Evolutionary conservation across 768 basidiomycete genomes (phyloP).

Genomic region (Pisolithus sp.): DNA sequence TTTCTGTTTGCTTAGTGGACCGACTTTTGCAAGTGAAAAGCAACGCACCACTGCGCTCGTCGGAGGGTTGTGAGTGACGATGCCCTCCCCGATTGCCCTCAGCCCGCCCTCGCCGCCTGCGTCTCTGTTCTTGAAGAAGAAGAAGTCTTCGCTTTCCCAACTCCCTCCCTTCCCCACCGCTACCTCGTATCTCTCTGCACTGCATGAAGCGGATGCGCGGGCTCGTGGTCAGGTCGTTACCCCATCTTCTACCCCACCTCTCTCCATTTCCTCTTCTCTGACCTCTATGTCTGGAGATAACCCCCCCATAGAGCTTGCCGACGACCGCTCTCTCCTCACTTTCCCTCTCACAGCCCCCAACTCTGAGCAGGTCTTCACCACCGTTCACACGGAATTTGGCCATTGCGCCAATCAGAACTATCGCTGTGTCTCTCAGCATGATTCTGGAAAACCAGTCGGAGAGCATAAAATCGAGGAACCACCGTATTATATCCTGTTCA

Average conservation of each 20-base stretch:
- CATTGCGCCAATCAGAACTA: conserved; percentile 76
- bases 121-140: conserved; percentile 57
- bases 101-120: conserved; percentile 42
- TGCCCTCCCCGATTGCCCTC: conserved; percentile 63
- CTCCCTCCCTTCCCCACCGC: conserved; percentile 43
- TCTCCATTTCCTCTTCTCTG: conserved; percentile 68
- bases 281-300: conserved; percentile 67
- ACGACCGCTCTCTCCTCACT: conserved; percentile 50
- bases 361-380: conserved; percentile 71
- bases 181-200: conserved; percentile 53
- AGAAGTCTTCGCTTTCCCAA: conserved; percentile 30
- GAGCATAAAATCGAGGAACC: conserved; percentile 73
- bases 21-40: background rate
- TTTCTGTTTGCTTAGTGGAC: too few species aligned
- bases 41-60: background rate
- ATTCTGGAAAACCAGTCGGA: conserved; percentile 37
- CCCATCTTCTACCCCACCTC: conserved; percentile 60
- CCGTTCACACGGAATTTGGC: conserved; percentile 88
- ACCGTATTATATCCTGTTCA: conserved; percentile 85
- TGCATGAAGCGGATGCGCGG: conserved; percentile 62
- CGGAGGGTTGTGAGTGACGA: conserved; percentile 3
- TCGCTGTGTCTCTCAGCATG: conserved; percentile 62
- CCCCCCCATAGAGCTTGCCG: conserved; percentile 49
- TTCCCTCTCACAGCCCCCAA: conserved; percentile 66
- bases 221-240: conserved; percentile 45